Conservation (phyloP, 768 basidiomycete species). For the Daedaleopsis nitida region DNA sequence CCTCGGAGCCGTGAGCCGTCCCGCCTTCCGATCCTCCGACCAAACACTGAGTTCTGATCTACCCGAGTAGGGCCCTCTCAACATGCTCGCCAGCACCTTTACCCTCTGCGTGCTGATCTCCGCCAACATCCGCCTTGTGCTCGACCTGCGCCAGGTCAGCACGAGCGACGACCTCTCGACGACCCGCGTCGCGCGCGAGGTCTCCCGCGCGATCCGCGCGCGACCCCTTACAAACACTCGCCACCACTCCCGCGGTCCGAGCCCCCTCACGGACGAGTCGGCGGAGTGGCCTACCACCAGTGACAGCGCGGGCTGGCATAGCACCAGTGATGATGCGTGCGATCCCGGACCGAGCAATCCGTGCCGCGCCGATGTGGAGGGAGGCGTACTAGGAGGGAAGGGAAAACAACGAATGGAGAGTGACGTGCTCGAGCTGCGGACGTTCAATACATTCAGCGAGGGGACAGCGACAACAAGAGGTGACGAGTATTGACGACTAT, state of each 20-base stretch:
- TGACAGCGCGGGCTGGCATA: too few relatives aligned
- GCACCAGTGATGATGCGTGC: too few relatives aligned
- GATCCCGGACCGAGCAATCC: too few relatives aligned
- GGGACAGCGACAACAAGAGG: too few relatives aligned
- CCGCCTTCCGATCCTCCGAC: too few relatives aligned
- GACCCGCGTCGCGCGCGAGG: constrained; percentile 18
- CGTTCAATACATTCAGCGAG: too few relatives aligned
- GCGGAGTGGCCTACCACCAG: too few relatives aligned
- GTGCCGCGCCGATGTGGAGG: too few relatives aligned
- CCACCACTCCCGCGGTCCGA: not conserved
- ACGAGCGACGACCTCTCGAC: constrained; percentile 10
- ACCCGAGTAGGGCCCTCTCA: constrained; percentile 12
- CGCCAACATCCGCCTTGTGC: constrained; percentile 19
- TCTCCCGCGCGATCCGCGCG: constrained; percentile 19
- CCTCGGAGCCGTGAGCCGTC: constrained; percentile 1
- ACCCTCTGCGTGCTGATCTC: constrained; percentile 18
- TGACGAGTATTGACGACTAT: too few relatives aligned
- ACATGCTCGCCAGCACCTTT: constrained; percentile 19
- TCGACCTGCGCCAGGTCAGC: constrained; percentile 20
- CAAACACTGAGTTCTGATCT: not conserved
- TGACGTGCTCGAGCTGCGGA: too few relatives aligned
- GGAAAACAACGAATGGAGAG: too few relatives aligned
- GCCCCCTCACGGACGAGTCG: not conserved
- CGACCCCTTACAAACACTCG: not conserved
- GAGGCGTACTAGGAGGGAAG: too few relatives aligned